Percentiles rank a stretch among this genome's conserved stretches.
These are phyloP conservation scores for Linaria vulgaris DNA, from an alignment of 257 asterid species.

Conservation along the genomic window DNA sequence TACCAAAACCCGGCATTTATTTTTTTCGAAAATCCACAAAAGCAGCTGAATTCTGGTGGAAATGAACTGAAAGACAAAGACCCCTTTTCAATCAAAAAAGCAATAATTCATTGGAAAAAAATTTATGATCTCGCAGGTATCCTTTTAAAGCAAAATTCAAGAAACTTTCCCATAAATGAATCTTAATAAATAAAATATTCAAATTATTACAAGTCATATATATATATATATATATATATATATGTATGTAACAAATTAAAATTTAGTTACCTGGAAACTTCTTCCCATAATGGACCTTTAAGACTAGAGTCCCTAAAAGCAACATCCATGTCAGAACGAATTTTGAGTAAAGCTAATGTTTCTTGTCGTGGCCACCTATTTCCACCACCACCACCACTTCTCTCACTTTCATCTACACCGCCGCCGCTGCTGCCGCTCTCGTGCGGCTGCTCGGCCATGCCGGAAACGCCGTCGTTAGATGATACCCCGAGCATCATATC, in stretches of 20 bases:
- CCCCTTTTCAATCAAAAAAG: constrained; percentile 18
- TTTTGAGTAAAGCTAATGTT: constrained; percentile 76
- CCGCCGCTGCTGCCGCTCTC: constrained; percentile 24
- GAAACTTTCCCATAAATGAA: constrained; percentile 18
- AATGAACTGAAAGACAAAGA: constrained; percentile 31
- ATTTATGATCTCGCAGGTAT: constrained; percentile 37
- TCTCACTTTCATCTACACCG: constrained; percentile 48
- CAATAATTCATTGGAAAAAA: constrained; percentile 21
- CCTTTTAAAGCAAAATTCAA: constrained; percentile 27
- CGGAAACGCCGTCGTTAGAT: background rate
- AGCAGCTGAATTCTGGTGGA: constrained; percentile 46
- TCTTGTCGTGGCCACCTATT: constrained; percentile 97
- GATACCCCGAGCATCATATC: background rate
- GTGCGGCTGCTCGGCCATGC: too few species aligned
- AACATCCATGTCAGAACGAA: constrained; percentile 87
- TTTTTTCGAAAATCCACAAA: constrained; percentile 36
- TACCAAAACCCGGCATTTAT: constrained; percentile 40
- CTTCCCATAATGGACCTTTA: constrained; percentile 98
- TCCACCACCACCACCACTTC: constrained; percentile 56
- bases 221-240: background rate
- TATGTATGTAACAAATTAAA: too few species aligned
- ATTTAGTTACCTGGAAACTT: constrained; percentile 91
- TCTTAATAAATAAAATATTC: background rate
- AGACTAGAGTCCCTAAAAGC: constrained; percentile 78
- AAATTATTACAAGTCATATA: constrained; percentile 6